Base-by-base conservation (phyloP, 2,329 filamentous ascomycete species). In the Dactylellina leptospora region DNA sequence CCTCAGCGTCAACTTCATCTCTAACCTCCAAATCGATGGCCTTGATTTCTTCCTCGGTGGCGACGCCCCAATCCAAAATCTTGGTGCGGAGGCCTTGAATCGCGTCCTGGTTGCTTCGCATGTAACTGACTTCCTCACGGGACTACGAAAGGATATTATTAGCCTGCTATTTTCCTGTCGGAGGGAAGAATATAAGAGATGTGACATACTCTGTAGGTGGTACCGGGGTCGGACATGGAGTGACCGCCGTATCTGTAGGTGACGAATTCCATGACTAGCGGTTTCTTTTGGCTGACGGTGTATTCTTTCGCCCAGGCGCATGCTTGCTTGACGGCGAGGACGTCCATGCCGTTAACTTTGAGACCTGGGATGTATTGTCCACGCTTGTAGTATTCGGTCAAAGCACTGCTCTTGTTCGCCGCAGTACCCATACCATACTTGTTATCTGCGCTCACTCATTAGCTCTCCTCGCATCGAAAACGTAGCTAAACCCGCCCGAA, bases 341-440 rank as follows among this genome's bases (percentile, higher is more conserved):
- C 92, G 81, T 99, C 95, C 95, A 99, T 99, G 80, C 92, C 95
- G 84, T 99, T 99, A 82, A 99, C 92, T 87, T 99, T 99, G 78
- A 99, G 88, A 84, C 95, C 95, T 68, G 95, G 93, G 77, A 99
- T 99, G 86, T 97, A 99, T 84, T 99, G 95, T 76, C 95, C 95
- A 83, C 95, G 93, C 89, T 97, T 97, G 88, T 99, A 97, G 89
- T 99, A 99, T 82, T 99, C 95, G 81, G 95, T 97, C 80, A 97
- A 84, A 78, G 95, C 95, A 73, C 95, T 93, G 74, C 95, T 93
- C 79, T 95, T 92, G 82, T 90, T 89, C 77, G 95, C 93, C 74
- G 95, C 90, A 75, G 95, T 99, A 83, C 95, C 95, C 95, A 99
- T 99, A 82, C 95, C 95, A 82, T 99, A 99, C 84, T 99, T 99